A percentile compares a stretch with the other conserved stretches of the same genome.
phyloP scores from a whole-genome alignment of 2,329 filamentous ascomycete species.

The Sclerotinia spermophila region DNA sequence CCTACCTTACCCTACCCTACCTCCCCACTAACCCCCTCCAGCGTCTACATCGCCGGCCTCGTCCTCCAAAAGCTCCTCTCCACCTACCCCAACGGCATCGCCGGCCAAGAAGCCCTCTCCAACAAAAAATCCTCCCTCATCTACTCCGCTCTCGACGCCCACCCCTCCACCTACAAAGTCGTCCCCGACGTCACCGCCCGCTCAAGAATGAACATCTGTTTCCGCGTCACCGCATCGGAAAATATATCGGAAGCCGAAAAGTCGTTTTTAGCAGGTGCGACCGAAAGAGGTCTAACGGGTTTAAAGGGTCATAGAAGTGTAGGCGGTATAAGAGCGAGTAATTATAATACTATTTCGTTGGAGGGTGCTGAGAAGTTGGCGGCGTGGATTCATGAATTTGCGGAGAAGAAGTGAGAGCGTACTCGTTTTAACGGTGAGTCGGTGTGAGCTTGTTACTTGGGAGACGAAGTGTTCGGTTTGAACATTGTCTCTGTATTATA shows the following conservation, averaged over 20 bases:
- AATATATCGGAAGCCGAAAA: slow-evolving; percentile 64
- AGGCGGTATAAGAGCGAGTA: slow-evolving; percentile 79
- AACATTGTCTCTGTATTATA: not conserved
- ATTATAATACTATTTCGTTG: slow-evolving; percentile 80
- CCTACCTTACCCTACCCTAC: not conserved
- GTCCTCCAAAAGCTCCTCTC: slow-evolving; percentile 74
- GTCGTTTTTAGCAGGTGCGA: slow-evolving; percentile 62
- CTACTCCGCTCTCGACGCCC: slow-evolving; percentile 72
- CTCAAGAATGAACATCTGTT: slow-evolving; percentile 94
- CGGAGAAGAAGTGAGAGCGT: slow-evolving; percentile 30
- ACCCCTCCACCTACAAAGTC: slow-evolving; percentile 65
- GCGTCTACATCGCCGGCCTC: slow-evolving; percentile 85
- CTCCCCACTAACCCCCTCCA: slow-evolving; percentile 32
- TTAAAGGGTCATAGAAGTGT: slow-evolving; percentile 87
- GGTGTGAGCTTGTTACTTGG: not conserved
- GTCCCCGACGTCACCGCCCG: slow-evolving; percentile 72
- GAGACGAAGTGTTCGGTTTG: not conserved
- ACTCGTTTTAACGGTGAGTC: not conserved
- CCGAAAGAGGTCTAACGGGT: slow-evolving; percentile 69
- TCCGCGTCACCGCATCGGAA: slow-evolving; percentile 55
- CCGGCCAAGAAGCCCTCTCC: slow-evolving; percentile 71
- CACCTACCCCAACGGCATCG: slow-evolving; percentile 64
- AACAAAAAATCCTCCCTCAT: slow-evolving; percentile 72
- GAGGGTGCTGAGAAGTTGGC: slow-evolving; percentile 66
- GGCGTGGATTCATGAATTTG: slow-evolving; percentile 56